Conservation (phyloP, 345 rosid species). For the Pelargonium nanum region DNA sequence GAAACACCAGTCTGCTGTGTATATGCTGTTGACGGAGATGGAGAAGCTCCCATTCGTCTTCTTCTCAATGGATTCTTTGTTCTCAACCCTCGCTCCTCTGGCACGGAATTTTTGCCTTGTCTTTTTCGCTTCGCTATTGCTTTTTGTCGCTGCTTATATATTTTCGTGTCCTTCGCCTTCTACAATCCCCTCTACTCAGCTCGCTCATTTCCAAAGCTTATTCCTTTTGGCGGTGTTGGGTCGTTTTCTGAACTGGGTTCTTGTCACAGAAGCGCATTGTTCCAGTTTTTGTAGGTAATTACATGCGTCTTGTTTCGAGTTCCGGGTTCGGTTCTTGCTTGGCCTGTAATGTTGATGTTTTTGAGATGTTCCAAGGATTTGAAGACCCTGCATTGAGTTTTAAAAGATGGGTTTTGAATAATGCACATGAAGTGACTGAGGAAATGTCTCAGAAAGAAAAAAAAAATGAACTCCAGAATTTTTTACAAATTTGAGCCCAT, state of each 20-base stretch:
- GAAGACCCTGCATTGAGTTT: not conserved
- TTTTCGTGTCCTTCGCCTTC: not conserved
- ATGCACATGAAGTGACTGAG: not conserved
- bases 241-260: too few species aligned
- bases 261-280: not conserved
- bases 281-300: not conserved
- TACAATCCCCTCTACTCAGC: not conserved
- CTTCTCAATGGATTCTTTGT: not conserved
- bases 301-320: not conserved
- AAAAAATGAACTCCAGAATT: not conserved
- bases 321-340: too few species aligned
- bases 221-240: too few species aligned
- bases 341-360: too few species aligned
- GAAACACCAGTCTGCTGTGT: constrained; percentile 13
- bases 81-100: not conserved
- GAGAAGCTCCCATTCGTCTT: constrained; percentile 8
- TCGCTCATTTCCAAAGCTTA: too few species aligned
- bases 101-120: not conserved
- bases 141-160: not conserved
- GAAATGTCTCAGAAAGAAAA: not conserved
- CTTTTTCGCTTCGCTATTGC: not conserved
- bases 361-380: too few species aligned
- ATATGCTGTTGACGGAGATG: constrained; percentile 17
- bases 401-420: not conserved
- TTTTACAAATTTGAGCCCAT: not conserved